Conservation (phyloP, 1,284 basidiomycete species). For the Apiotrichum gracile region DNA sequence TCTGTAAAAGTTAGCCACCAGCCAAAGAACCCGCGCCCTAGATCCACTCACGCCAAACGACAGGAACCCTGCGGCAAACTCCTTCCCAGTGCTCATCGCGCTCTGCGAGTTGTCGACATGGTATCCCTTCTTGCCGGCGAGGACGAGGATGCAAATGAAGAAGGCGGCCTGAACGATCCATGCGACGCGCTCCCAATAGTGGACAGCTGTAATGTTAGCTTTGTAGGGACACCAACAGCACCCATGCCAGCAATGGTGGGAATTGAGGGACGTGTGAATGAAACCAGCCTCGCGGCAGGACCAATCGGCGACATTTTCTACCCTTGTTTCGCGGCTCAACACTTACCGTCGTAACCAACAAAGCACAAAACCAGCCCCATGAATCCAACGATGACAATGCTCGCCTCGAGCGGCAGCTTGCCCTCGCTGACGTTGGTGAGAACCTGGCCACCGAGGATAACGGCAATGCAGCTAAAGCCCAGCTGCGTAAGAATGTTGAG, state of each 20-base stretch:
- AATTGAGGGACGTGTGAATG: no score
- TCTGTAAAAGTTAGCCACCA: conserved; percentile 15
- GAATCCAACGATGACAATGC: conserved; percentile 47
- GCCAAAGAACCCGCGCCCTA: no score
- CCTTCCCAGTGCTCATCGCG: conserved; percentile 49
- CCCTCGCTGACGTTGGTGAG: conserved; percentile 44
- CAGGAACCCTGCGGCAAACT: conserved; percentile 50
- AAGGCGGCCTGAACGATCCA: conserved; percentile 58
- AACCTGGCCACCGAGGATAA: conserved; percentile 48
- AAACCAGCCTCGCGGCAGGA: no score
- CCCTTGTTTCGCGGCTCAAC: no score
- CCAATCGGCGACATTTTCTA: no score
- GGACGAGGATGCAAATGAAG: conserved; percentile 54
- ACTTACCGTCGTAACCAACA: conserved; percentile 44
- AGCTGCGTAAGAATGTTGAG: conserved; percentile 58
- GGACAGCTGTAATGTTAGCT: conserved; percentile 50
- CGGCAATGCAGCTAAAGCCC: conserved; percentile 33
- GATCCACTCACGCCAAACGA: conserved; percentile 50
- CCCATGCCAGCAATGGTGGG: no score
- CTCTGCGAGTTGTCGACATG: background rate
- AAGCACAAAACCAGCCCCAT: conserved; percentile 46
- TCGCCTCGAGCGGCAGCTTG: conserved; percentile 45
- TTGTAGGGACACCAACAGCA: background rate
- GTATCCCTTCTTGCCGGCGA: conserved; percentile 22
- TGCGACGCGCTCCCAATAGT: conserved; percentile 58